Evolutionary conservation across 2,329 filamentous ascomycete species (phyloP).

Genomic region (Alternaria postmessia): DNA sequence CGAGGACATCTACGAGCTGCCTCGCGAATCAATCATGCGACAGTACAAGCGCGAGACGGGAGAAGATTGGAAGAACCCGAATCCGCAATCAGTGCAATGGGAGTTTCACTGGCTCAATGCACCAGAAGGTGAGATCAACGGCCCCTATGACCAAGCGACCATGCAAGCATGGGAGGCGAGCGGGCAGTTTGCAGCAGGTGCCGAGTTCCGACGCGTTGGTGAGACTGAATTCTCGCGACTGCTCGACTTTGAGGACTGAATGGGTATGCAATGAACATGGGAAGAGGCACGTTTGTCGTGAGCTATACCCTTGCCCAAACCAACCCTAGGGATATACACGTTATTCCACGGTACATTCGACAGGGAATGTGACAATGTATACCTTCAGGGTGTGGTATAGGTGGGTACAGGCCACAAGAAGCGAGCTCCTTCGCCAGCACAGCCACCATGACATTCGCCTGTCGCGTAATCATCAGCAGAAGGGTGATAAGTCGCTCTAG

Average conservation of each 20-base stretch:
- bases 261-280: not conserved
- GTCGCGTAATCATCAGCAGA: conserved; percentile 4
- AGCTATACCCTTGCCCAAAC: no score
- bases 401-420: no score
- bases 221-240: conserved; percentile 54
- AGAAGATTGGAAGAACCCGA: conserved; percentile 77
- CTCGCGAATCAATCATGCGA: conserved; percentile 82
- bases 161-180: conserved; percentile 93
- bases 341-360: no score
- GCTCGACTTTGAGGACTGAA: conserved; percentile 49
- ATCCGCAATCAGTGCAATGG: conserved; percentile 67
- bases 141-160: conserved; percentile 82
- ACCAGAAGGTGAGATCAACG: conserved; percentile 80
- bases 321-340: no score
- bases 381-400: no score
- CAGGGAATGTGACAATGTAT: no score
- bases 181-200: conserved; percentile 90
- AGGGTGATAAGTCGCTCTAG: not conserved
- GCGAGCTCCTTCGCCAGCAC: not conserved
- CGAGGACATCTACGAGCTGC: conserved; percentile 89
- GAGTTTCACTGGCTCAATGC: conserved; percentile 94
- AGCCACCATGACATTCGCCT: not conserved
- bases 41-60: conserved; percentile 87
- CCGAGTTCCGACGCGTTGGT: conserved; percentile 64
- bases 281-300: no score